Base-by-base conservation (phyloP, 2,329 filamentous ascomycete species). In the Nemania sp. region DNA sequence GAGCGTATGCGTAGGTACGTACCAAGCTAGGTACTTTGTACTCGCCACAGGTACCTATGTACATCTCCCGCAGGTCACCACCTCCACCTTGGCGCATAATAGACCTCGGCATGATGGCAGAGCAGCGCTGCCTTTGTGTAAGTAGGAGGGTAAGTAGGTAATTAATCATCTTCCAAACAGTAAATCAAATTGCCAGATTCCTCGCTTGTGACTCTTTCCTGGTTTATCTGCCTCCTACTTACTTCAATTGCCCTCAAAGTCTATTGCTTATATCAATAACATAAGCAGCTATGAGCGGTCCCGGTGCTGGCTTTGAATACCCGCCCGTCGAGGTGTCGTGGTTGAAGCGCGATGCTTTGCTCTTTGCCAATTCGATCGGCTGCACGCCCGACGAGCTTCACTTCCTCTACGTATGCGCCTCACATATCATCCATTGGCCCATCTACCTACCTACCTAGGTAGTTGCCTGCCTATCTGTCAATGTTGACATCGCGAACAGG, bases 321-420 rank as follows among this genome's bases (percentile, higher is more conserved):
- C 90, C 90, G 53, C 73, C 82, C 42, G 77, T 83, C 67, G 82
- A 87, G 68, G 90, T 96, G 9, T 82, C 86, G 64, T 97, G 91
- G 92, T 74, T 90, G 65, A 91, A 92, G 81, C 85, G 92, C 62
- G 92, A 97, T 78, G 84, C 86, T 30, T 80, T 97, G 57, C 85
- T 97, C 57, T 97, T 97, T 72, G 91, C 92, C 64, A 88, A 88
- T 73, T 93, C 88, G 75, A 93, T 97, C 70, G 92, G 92, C 52
- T 86, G 81, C 68, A 93, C 84, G 11, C 80, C 81, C n/a, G 86
- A 96, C 64, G 92, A 97, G 78, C 83, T 96, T 67, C 91, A 96
- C 70, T 96, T 93, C 70, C 86, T 96, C 75, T 97, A 91, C 66
- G 91, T 94, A 22, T 28, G 48, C 56, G 45, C 43, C 54, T 30